A percentile compares a stretch with the other conserved stretches of the same genome.
Conservation (phyloP, 2,329 filamentous ascomycete genomes). For the Cryoendolithus antarcticus region DNA sequence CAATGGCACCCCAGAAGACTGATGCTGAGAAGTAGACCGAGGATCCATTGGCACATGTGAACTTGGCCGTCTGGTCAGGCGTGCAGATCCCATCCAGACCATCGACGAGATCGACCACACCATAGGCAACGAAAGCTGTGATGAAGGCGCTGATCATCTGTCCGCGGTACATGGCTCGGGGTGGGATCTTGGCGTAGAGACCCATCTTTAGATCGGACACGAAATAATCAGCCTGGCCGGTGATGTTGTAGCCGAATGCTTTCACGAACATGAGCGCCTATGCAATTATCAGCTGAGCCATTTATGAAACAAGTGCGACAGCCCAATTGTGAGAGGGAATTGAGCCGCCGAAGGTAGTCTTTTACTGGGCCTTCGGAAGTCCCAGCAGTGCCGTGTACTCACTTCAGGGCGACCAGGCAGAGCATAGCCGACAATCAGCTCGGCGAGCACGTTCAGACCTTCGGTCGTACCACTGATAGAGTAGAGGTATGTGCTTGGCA, state of each 20-base stretch:
- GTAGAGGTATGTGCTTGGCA: too few relatives aligned
- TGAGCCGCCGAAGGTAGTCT: too few relatives aligned
- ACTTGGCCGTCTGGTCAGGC: conserved; percentile 7
- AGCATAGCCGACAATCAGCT: too few relatives aligned
- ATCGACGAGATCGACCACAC: conserved; percentile 32
- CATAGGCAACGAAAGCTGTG: conserved; percentile 25
- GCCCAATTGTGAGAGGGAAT: too few relatives aligned
- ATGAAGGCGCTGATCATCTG: conserved; percentile 34
- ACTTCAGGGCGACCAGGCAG: too few relatives aligned
- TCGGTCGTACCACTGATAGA: too few relatives aligned
- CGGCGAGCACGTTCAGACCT: too few relatives aligned
- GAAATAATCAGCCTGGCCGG: conserved; percentile 31
- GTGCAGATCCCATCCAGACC: conserved; percentile 21
- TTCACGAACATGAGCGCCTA: conserved; percentile 30
- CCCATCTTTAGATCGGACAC: conserved; percentile 31
- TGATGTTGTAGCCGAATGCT: conserved; percentile 27
- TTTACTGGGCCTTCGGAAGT: too few relatives aligned
- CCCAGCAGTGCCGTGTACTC: too few relatives aligned
- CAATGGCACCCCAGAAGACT: conserved; percentile 15
- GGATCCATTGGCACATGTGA: conserved; percentile 11
- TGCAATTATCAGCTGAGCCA: too few relatives aligned
- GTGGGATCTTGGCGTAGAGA: conserved; percentile 32
- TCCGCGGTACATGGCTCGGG: conserved; percentile 28
- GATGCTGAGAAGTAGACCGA: conserved; percentile 14
- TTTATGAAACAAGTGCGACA: too few relatives aligned